Evolutionary conservation across 352 stramenopile species (phyloP), one percentile per base, ranked within the genome.

Genomic region (Pythium chondricola): DNA sequence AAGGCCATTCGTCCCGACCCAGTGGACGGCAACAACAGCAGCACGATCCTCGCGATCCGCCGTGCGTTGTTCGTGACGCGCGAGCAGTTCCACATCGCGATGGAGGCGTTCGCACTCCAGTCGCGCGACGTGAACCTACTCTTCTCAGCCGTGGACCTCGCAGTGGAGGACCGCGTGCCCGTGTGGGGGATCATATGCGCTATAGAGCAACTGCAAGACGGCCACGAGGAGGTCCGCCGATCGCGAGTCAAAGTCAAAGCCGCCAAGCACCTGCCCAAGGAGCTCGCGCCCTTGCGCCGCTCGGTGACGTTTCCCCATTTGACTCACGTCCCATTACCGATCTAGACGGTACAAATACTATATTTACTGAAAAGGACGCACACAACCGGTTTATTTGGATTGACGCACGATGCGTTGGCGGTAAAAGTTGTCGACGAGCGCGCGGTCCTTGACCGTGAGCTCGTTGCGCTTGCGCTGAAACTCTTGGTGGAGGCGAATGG

Each of bases 351-450:
- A n/a, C n/a, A n/a, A 33, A 8, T 33, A 33, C 29, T 33, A 33
- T 13, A 13, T 33, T 33, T 33, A 33, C 8, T 13, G 13, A 33
- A 33, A 33, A 13, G 13, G 29, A 13, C 8, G 8, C 13, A 33
- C 29, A 33, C 13, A n/a, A n/a, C n/a, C 17, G 13, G 31, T 25
- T 80, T 52, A 85, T 44, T 77, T 83, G 33, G 69, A 64, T 37
- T 67, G 57, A 30, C 66, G 71, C 45, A 93, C 64, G 38, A 93
- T 83, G 20, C 78, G 72, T 58, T 93, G 75, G 14, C 81, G 69
- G 55, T 90, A 88, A 38, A 88, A 92, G 52, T 89, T 86, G 59
- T 92, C 80, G 24, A 81, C 56, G 17, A 88, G 43, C 6, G 48
- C 25, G 25, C 58, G 57, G 4, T 68, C 65, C 16, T 41, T 48